phyloP scores from a whole-genome alignment of 2,329 filamentous ascomycete genomes.

The Sordariomycetes sp. region DNA sequence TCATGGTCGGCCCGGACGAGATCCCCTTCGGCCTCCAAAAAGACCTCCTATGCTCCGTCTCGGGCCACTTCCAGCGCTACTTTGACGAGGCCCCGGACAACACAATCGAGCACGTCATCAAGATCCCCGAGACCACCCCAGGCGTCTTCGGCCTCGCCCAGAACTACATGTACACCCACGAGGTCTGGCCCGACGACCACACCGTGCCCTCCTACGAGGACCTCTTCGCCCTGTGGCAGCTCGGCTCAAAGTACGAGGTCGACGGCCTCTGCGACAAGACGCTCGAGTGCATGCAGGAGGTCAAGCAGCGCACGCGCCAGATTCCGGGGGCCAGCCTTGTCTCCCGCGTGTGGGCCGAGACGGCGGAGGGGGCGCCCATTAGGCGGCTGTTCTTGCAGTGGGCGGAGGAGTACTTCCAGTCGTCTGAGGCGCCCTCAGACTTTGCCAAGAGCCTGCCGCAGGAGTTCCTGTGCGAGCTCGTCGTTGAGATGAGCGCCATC shows the following conservation, averaged over 20 bases:
- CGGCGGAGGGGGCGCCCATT: slow-evolving; percentile 45
- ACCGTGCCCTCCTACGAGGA: slow-evolving; percentile 37
- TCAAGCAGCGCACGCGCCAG: slow-evolving; percentile 32
- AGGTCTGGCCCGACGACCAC: slow-evolving; percentile 26
- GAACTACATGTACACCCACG: slow-evolving; percentile 37
- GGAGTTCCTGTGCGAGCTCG: slow-evolving; percentile 48
- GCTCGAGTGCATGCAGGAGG: slow-evolving; percentile 44
- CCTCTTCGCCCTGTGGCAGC: slow-evolving; percentile 42
- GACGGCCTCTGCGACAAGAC: slow-evolving; percentile 41
- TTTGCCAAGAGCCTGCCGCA: slow-evolving; percentile 49
- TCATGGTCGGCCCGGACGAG: slow-evolving; percentile 37
- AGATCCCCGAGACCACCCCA: slow-evolving; percentile 29
- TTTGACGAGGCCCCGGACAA: slow-evolving; percentile 24
- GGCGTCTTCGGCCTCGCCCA: slow-evolving; percentile 43
- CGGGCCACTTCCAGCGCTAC: slow-evolving; percentile 29
- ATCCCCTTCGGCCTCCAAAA: slow-evolving; percentile 44
- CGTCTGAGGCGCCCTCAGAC: slow-evolving; percentile 38
- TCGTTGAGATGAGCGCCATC: slow-evolving; percentile 47
- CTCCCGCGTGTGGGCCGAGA: slow-evolving; percentile 48
- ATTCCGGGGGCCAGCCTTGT: slow-evolving; percentile 47
- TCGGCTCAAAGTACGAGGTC: slow-evolving; percentile 36
- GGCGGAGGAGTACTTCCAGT: slow-evolving; percentile 50
- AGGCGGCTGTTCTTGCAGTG: slow-evolving; percentile 44
- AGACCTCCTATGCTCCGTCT: slow-evolving; percentile 41
- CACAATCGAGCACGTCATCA: slow-evolving; percentile 34